Base-by-base conservation (phyloP, 2,329 filamentous ascomycete genomes). In the Sclerotinia borealis region DNA sequence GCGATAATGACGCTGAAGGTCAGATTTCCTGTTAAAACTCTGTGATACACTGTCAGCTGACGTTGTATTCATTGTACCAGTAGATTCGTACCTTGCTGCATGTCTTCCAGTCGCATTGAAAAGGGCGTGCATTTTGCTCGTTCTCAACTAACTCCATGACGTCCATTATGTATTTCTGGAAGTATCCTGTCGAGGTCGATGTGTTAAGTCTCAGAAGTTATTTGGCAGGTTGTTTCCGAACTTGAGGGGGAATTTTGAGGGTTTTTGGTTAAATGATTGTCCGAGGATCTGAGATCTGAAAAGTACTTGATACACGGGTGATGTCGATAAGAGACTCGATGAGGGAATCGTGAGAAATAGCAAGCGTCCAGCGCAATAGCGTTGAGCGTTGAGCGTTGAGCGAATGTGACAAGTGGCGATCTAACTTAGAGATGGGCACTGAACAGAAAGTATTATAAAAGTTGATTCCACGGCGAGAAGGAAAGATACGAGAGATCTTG, bases 1-100 rank as follows among this genome's bases (percentile, higher is more conserved):
- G 66, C 87, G 82, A 72, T 87, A 87, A 72, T 90, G 87, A 72
- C 87, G 81, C 71, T 88, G 85, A 65, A 90, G 77, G 70, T 89
- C 87, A 22, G 87, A 89, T 75, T 89, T 89, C 71, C 87, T 81
- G 75, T 89, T 89, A 78, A 90, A 90, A 76, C 84, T 87, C 87
- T 89, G 68, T 17, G 51, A 31, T 17, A 47, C 15, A 43, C 37
- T 37, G 59, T 68, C 50, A 66, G 64, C 36, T 61, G 34, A 51
- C 22, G 31, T 51, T 52, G 48, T 29, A 31, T 36, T 37, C 17
- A 45, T 13, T 36, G 15, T 48, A 51, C 17, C 10, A 31, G 36
- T 19, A 25, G 13, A n/a, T 63, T 7, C 79, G 64, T 75, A 87
- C 85, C 80, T 87, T 87, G 71, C 78, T 82, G 75, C 85, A 87